phyloP scores from a whole-genome alignment of 208 protist species.

The Trypanosoma avium region DNA sequence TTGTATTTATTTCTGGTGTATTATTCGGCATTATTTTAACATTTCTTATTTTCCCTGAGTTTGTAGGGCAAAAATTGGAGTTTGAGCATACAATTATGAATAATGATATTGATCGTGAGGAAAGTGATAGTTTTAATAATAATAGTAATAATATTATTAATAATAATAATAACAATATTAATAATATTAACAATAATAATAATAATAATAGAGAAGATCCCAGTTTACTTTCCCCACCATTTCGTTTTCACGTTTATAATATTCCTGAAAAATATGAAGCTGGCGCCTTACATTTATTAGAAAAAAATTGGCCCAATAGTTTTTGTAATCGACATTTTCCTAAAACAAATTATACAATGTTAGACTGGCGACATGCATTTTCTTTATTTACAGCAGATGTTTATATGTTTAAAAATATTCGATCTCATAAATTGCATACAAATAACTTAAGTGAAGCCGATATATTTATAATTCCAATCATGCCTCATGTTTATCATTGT shows the following conservation, averaged over 20 bases:
- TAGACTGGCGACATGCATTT: conserved; percentile 31
- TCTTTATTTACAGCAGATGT: conserved; percentile 30
- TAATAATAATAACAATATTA: not conserved
- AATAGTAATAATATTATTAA: not conserved
- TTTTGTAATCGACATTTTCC: conserved; percentile 21
- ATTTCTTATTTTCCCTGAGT: too few species aligned
- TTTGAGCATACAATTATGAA: not conserved
- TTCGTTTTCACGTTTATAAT: conserved; percentile 32
- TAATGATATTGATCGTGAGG: not conserved
- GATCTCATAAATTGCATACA: conserved; percentile 22
- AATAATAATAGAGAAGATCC: not conserved
- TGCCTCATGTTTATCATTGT: conserved; percentile 29
- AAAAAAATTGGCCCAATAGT: conserved; percentile 16
- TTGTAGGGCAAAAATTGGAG: not conserved
- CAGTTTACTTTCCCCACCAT: conserved; percentile 4
- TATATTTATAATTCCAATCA: conserved; percentile 34
- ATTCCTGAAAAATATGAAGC: conserved; percentile 16
- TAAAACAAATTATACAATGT: conserved; percentile 35
- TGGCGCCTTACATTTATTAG: conserved; percentile 16
- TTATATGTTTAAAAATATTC: conserved; percentile 21
- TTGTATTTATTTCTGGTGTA: too few species aligned
- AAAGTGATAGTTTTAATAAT: not conserved
- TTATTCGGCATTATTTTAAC: too few species aligned
- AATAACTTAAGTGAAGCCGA: conserved; percentile 14
- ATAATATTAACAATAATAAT: not conserved